Base-by-base conservation (phyloP, 2,329 filamentous ascomycete genomes). In the Fusarium sp. region DNA sequence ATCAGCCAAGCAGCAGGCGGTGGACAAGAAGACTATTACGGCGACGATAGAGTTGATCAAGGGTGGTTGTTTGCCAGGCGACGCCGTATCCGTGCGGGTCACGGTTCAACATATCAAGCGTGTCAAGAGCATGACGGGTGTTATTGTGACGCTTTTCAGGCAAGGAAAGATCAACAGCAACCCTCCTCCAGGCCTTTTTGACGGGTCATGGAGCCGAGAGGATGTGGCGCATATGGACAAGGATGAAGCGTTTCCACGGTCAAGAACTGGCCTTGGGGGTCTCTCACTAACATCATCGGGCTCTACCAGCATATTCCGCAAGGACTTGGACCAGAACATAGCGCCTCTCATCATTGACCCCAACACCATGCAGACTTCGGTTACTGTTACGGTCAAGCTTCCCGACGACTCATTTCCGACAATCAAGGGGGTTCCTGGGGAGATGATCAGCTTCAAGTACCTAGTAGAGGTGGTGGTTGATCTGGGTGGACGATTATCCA, bases 381-480 rank as follows among this genome's bases (percentile, higher is more conserved):
- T 98, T 42, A 96, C 90, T 14, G 91, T 93, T 4, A 91, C 91
- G 3, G 88, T 99, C 14, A 89, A 93, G 71, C 88, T 98, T 3
- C 96, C 96, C 0, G 93, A 97, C 68, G 93, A 97, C 75, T 89
- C 90, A 0, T 98, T 98, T 73, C 95, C 96, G 0, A 97, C 94
- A 2, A 98, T 98, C 67, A 89, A 89, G 27, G 90, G 90, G 59
- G 93, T 97, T 0, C 96, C 96, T 0, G 93, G 95, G 4, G 90
- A 92, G 33, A 96, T 98, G 90, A 96, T 99, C 70, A 93, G 90
- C 73, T 98, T 99, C 82, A 93, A 91, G 72, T 98, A 99, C 76
- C 92, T 94, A 71, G 86, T 97, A 18, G 96, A 99, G 79, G 92
- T 97, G 2, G 90, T 98, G 27, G 88, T 97, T 20, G 96, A 99